Conservation (phyloP, 768 basidiomycete species). For the Amanita rimosa region DNA sequence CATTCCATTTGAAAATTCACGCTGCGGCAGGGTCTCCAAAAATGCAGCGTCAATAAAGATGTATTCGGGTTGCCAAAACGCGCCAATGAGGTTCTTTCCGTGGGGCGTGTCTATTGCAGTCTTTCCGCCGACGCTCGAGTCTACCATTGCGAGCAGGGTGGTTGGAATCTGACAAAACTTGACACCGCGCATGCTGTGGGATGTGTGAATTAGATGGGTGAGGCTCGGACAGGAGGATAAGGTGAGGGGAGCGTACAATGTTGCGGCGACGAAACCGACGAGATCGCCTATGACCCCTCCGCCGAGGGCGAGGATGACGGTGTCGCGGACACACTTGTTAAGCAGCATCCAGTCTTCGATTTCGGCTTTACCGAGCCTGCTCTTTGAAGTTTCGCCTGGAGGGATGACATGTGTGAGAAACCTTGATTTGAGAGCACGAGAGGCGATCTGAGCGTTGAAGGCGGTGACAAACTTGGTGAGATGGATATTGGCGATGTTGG, state of each 20-base stretch:
- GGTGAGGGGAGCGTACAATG: constrained; percentile 56
- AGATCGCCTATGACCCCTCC: constrained; percentile 98
- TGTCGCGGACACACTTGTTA: constrained; percentile 86
- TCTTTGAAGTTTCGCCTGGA: constrained; percentile 92
- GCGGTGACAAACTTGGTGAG: constrained; percentile 55
- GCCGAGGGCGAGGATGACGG: constrained; percentile 86
- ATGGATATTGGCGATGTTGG: constrained; percentile 76
- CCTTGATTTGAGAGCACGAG: constrained; percentile 30
- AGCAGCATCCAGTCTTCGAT: constrained; percentile 90
- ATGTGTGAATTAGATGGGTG: constrained; percentile 2
- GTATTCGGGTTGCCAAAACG: constrained; percentile 97
- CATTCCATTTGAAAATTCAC: constrained; percentile 99
- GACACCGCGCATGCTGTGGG: constrained; percentile 86
- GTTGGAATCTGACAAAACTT: constrained; percentile 95
- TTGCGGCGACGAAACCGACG: constrained; percentile 93
- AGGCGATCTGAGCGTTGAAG: constrained; percentile 37
- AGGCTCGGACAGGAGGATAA: constrained; percentile 2
- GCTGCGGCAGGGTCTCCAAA: constrained; percentile 81
- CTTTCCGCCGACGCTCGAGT: constrained; percentile 95
- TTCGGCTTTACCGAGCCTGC: constrained; percentile 80
- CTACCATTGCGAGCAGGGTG: constrained; percentile 95
- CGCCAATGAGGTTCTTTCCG: constrained; percentile 96
- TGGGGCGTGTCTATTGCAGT: constrained; percentile 98
- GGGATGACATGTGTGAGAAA: constrained; percentile 72
- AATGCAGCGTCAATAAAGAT: constrained; percentile 97